Evolutionary conservation across 2,329 filamentous ascomycete genomes (phyloP), one percentile per base, ranked within the genome.

Genomic region (Aureobasidium vineae): DNA sequence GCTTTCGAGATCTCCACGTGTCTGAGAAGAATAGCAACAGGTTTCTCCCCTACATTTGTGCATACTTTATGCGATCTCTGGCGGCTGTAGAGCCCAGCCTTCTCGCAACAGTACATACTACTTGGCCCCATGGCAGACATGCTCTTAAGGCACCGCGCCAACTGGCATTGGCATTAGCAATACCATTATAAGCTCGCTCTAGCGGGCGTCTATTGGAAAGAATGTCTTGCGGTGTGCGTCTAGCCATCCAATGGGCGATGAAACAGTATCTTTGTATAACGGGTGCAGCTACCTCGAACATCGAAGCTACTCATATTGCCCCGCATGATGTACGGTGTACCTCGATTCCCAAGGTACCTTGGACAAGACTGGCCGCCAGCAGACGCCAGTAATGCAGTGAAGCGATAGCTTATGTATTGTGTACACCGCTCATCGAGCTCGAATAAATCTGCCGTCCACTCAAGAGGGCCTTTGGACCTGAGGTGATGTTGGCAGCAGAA

Each of bases 391-490:
- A 45, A 61, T 61, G 57, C 57, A 47, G 43, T 61, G 57, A 19
- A 26, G 28, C 57, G 57, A 43, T 61, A 49, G 43, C 43, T 38
- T 49, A 61, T 61, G 57, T 61, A 47, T 61, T 5, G 19, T 61
- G 43, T 61, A 61, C 57, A 61, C 57, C 57, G 57, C 57, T 61
- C 57, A 49, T 61, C 31, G 57, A 61, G 41, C 57, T 61, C 57
- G 57, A 61, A 38, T 49, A 26, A 59, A 5, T 45, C 26, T 59
- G 40, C 40, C n/a, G 26, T 59, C 40, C 26, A 43, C 19, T 43
- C 54, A 33, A 16, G 31, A 38, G 57, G 38, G 28, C 15, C 31
- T 31, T 33, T 49, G 45, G 16, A 10, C 31, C 21, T 61, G 57
- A 26, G 19, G 23, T 31, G 43, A 49, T 38, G 21, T 10, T 38